A percentile compares a stretch with the other conserved stretches of the same genome.
These are phyloP conservation scores for Hyaloscypha bicolor DNA, from an alignment of 495 filamentous ascomycete species.

Conservation along the genomic window DNA sequence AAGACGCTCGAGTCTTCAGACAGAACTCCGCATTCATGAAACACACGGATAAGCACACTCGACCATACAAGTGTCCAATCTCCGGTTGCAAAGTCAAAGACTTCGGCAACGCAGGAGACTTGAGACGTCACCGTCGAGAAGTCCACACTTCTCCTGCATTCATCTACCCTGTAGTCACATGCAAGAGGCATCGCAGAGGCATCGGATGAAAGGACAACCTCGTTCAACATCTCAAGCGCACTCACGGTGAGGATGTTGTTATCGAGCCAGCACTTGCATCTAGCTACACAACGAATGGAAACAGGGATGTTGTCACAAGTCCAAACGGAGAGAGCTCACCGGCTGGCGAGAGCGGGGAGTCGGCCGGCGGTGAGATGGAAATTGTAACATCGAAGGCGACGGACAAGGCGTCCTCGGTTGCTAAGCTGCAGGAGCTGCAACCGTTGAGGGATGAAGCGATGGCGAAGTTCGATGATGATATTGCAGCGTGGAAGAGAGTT, in stretches of 20 bases:
- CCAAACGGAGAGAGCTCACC: neutral
- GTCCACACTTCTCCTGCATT: conserved; percentile 7
- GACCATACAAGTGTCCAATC: conserved; percentile 13
- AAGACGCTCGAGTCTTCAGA: neutral
- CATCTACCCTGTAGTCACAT: conserved; percentile 1
- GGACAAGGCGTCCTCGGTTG: conserved; percentile 4
- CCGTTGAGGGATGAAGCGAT: conserved; percentile 28
- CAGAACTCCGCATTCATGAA: neutral
- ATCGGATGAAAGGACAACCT: conserved; percentile 15
- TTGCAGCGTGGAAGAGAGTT: conserved; percentile 13
- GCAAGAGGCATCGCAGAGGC: conserved; percentile 9
- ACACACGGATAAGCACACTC: conserved; percentile 20
- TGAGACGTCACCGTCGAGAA: conserved; percentile 8
- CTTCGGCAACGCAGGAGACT: conserved; percentile 19
- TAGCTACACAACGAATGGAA: neutral
- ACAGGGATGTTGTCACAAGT: neutral
- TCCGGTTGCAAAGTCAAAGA: conserved; percentile 14
- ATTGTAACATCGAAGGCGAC: neutral
- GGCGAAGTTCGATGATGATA: conserved; percentile 15
- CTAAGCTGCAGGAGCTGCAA: conserved; percentile 33
- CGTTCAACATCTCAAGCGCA: conserved; percentile 6
- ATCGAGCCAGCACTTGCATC: neutral
- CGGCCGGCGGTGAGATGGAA: conserved; percentile 1
- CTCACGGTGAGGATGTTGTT: neutral
- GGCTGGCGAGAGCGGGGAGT: neutral